A percentile compares a stretch with the other conserved stretches of the same genome.
Evolutionary conservation across 768 basidiomycete species (phyloP).

Genomic region (Naganishia randhawae): DNA sequence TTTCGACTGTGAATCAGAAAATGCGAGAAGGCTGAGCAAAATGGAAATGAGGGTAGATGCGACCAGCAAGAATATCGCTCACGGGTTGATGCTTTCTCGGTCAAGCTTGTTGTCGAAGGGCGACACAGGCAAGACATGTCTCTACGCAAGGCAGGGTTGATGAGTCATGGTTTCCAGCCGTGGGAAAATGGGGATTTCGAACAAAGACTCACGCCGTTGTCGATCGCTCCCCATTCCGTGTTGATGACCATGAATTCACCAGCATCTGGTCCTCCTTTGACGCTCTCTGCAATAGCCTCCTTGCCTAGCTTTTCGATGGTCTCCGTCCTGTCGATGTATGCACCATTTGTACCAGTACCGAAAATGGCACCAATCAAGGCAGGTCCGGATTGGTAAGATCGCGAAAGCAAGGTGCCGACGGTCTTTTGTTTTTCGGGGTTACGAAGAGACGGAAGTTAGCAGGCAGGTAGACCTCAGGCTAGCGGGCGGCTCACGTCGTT

Average conservation of each 20-base stretch:
- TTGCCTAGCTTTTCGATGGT: conserved; percentile 81
- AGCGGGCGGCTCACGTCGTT: conserved; percentile 68
- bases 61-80: conserved; percentile 30
- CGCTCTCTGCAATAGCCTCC: conserved; percentile 52
- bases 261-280: conserved; percentile 52
- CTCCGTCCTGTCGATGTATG: conserved; percentile 82
- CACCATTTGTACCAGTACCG: conserved; percentile 97
- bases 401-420: conserved; percentile 86
- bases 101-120: conserved; percentile 88
- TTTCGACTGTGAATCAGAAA: conserved; percentile 53
- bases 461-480: neutral
- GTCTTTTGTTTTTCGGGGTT: conserved; percentile 72
- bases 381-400: conserved; percentile 88
- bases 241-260: conserved; percentile 80
- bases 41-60: neutral
- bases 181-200: neutral
- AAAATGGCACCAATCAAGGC: conserved; percentile 85
- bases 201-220: conserved; percentile 69
- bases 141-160: conserved; percentile 53
- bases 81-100: conserved; percentile 88
- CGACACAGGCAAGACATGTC: conserved; percentile 77
- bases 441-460: neutral
- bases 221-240: conserved; percentile 97
- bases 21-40: neutral
- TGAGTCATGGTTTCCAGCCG: conserved; percentile 1